These are phyloP conservation scores for Ceratopteris richardii DNA, from an alignment of 75 land plant species.

Conservation along the genomic window DNA sequence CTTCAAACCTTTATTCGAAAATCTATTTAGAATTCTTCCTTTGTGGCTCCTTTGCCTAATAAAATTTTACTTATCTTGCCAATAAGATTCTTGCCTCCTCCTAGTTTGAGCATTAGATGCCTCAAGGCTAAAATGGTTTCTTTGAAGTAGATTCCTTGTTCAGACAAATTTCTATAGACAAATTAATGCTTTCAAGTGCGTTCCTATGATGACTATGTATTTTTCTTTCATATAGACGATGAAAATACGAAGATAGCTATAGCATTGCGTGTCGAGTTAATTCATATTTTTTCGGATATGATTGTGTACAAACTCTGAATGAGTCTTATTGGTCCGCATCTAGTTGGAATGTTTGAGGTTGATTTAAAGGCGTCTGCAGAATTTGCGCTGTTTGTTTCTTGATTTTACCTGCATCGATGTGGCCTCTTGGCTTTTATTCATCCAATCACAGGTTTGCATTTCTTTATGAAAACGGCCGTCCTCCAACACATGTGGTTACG, in stretches of 20 bases:
- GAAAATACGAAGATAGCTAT: not conserved
- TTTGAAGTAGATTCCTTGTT: too few relatives aligned
- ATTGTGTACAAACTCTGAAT: conserved; percentile 14
- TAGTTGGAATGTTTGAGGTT: conserved; percentile 14
- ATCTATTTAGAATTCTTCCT: too few relatives aligned
- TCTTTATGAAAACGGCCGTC: not conserved
- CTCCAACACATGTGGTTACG: too few relatives aligned
- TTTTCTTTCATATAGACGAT: conserved; percentile 16
- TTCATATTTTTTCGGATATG: conserved; percentile 2
- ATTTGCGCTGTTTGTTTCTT: conserved; percentile 8
- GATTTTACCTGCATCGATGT: conserved; percentile 5
- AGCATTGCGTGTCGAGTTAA: conserved; percentile 5
- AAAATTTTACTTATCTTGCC: too few relatives aligned
- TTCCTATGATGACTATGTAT: conserved; percentile 16
- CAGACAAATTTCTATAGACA: too few relatives aligned
- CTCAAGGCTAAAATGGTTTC: too few relatives aligned
- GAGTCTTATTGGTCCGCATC: conserved; percentile 13
- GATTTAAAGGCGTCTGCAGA: conserved; percentile 6
- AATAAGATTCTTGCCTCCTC: too few relatives aligned
- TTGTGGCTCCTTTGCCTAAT: too few relatives aligned
- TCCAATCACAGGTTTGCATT: conserved; percentile 11
- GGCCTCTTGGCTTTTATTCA: conserved; percentile 12
- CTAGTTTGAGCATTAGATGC: too few relatives aligned
- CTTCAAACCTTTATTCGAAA: too few relatives aligned
- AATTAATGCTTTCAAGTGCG: conserved; percentile 1